Conservation (phyloP, 345 rosid species). For the Barbarea vulgaris region DNA sequence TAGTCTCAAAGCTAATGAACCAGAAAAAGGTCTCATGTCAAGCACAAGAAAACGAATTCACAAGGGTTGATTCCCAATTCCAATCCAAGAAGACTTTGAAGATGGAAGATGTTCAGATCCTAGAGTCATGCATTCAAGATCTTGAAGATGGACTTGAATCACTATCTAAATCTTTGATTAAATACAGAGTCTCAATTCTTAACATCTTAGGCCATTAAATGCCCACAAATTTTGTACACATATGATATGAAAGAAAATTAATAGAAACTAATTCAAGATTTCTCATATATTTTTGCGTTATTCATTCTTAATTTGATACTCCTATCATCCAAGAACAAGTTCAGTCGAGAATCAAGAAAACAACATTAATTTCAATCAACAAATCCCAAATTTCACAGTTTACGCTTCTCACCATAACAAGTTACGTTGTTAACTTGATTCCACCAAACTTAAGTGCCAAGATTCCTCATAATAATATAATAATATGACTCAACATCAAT, state of each 20-base stretch:
- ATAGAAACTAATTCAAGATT: not conserved
- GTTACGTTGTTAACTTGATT: not conserved
- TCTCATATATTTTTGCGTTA: not conserved
- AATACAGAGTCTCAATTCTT: conserved; percentile 54
- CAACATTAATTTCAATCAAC: not conserved
- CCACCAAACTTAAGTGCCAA: not conserved
- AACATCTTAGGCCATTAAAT: conserved; percentile 41
- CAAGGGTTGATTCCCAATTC: conserved; percentile 35
- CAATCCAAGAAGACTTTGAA: conserved; percentile 15
- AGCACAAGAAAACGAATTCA: conserved; percentile 27
- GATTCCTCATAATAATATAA: not conserved
- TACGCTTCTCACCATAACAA: not conserved
- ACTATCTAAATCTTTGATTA: conserved; percentile 44
- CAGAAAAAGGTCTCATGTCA: conserved; percentile 1
- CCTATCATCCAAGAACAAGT: not conserved
- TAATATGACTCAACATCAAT: not conserved
- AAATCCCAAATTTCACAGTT: not conserved
- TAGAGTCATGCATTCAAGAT: conserved; percentile 48
- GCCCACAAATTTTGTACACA: conserved; percentile 7
- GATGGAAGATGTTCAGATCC: conserved; percentile 35
- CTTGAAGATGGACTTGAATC: conserved; percentile 47
- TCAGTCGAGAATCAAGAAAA: not conserved
- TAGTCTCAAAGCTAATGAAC: conserved; percentile 38
- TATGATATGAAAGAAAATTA: not conserved
- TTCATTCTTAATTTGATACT: conserved; percentile 1